Evolutionary conservation across 306 rosid species (phyloP), one percentile per base, ranked within the genome.

Genomic region (Inga laurina): DNA sequence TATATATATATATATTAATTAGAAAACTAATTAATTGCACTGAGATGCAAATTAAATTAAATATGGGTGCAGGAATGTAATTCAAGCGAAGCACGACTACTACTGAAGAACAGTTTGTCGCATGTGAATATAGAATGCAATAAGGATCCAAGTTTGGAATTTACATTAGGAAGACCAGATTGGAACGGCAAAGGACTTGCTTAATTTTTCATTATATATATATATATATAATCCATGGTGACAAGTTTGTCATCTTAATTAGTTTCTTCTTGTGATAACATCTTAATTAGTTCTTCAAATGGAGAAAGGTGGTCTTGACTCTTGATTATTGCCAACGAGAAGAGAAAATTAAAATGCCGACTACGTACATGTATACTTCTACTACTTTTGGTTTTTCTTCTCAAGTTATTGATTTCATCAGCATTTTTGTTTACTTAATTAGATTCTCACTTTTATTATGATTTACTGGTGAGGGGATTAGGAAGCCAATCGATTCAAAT

Each of bases 161-260:
- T 94, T 88, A 94, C 97, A 37, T 89, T 94, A 90, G 98, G 98
- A 51, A 94, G 90, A 87, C 97, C 98, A 35, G 97, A 91, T 57
- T 94, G 98, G 98, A 85, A 91, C 78, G 93, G 86, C 66, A 85
- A 89, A 88, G 87, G 92, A 85, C 86, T 83, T 76, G 92, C 91
- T 82, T 90, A 73, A 62, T 27, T 79, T 75, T 81, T 70, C 68
- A 59, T 77, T 39, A 14, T 30, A 11, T 30, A 11, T 32, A 12
- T 8, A 57, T 8, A 57, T 56, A 52, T 52, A 52, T 4, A 52
- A 64, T 64, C 41, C 41, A 64, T 65, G 43, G n/a, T 19, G 2
- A 32, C 43, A 15, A 65, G 43, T 34, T 65, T 35, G 34, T 65
- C 43, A 7, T 32, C 11, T 65, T 32, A 30, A 30, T 32, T 59